A percentile compares a stretch with the other conserved stretches of the same genome.
phyloP scores from a whole-genome alignment of 1,284 basidiomycete genomes.

The Apiotrichum montevideense region DNA sequence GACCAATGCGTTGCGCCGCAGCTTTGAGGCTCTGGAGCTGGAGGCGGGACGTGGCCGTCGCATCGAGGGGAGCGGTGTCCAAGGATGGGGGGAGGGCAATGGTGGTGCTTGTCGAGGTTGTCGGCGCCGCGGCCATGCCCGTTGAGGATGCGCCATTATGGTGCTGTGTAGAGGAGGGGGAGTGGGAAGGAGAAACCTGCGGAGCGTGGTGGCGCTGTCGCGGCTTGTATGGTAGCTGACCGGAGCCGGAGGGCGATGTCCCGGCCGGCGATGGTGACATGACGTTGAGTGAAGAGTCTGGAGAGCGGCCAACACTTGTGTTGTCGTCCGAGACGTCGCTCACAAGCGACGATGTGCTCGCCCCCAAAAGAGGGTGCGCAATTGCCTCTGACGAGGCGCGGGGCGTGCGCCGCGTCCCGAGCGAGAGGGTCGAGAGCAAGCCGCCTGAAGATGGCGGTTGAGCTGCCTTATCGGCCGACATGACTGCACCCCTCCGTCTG shows the following conservation, averaged over 20 bases:
- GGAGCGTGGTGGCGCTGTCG: conserved; percentile 5
- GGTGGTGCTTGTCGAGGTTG: conserved; percentile 21
- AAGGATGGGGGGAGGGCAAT: conserved; percentile 23
- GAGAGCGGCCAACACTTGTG: background rate
- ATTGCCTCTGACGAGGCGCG: conserved; percentile 22
- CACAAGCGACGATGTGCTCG: conserved; percentile 4
- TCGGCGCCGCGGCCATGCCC: conserved; percentile 5
- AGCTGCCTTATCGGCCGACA: background rate
- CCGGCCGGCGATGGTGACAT: background rate
- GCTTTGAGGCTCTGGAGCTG: conserved; percentile 76
- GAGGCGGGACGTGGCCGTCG: conserved; percentile 45
- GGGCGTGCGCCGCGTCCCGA: conserved; percentile 18
- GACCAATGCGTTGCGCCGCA: conserved; percentile 66
- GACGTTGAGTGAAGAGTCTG: background rate
- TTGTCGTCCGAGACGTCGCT: background rate
- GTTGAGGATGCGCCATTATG: background rate
- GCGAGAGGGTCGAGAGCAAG: conserved; percentile 31
- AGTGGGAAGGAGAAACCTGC: background rate
- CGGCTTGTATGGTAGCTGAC: conserved; percentile 11
- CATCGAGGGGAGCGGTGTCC: background rate
- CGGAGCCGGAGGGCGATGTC: background rate
- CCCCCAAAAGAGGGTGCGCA: conserved; percentile 39
- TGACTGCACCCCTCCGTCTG: too few relatives aligned
- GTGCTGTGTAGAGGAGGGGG: too few relatives aligned
- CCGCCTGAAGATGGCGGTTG: conserved; percentile 15